Evolutionary conservation across 1,284 basidiomycete genomes (phyloP).

Genomic region (Melampsora americana): DNA sequence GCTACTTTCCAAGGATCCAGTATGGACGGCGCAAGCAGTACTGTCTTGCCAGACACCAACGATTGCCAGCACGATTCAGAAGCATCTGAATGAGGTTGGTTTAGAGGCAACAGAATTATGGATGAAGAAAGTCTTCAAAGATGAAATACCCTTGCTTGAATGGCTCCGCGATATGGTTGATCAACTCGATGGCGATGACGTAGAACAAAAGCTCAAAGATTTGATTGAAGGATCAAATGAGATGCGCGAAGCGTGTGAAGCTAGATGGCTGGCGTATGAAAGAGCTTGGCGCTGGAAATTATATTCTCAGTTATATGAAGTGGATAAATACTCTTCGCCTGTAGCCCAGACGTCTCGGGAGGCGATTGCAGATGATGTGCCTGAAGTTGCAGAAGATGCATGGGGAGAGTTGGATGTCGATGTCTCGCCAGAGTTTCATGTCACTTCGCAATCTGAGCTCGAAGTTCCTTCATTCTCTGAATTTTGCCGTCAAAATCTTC

Average conservation of each 20-base stretch:
- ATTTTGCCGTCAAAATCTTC: conserved; percentile 17
- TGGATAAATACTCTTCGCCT: not conserved
- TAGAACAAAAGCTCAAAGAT: not conserved
- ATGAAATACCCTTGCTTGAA: not conserved
- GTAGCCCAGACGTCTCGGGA: not conserved
- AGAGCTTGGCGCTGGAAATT: not conserved
- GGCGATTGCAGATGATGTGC: not conserved
- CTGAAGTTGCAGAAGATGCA: conserved; percentile 7
- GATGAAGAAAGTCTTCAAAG: conserved; percentile 5
- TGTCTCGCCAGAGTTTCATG: conserved; percentile 1
- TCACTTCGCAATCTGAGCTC: not conserved
- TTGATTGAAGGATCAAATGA: not conserved
- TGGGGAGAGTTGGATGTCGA: conserved; percentile 35
- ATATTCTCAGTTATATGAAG: not conserved
- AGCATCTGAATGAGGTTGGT: not conserved
- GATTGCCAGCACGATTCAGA: not conserved
- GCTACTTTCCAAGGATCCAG: not conserved
- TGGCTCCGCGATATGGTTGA: not conserved
- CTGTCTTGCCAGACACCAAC: not conserved
- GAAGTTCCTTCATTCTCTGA: conserved; percentile 16
- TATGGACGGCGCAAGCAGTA: not conserved
- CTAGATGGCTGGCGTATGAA: not conserved
- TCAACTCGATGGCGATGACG: not conserved
- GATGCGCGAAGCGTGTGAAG: not conserved
- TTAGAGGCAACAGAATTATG: not conserved